Base-by-base conservation (phyloP, 345 rosid genomes). In the Euclidium syriacum region DNA sequence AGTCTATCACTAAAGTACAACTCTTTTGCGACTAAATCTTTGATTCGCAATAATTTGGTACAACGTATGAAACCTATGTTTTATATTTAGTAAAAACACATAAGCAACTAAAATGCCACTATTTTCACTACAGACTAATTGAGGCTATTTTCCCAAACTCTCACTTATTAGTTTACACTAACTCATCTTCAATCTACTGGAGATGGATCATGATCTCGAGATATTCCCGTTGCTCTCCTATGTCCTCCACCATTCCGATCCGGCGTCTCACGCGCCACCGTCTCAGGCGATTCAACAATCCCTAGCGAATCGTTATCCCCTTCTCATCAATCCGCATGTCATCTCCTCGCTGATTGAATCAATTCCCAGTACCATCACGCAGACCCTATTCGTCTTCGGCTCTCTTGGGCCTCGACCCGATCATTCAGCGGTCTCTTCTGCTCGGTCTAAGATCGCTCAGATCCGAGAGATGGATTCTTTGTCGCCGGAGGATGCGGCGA, bases 351-450 rank as follows among this genome's bases (percentile, higher is more conserved):
- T 89, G 24, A 58, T 79, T 15, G 81, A 59, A 5, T 83, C 91
- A n/a, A 47, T 90, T 62, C 80, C 91, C 16, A 66, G 53, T 52
- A 52, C 72, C 47, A 68, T 90, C 52, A 25, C 77, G 14, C 88
- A 81, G 34, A 81, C 83, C 29, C 82, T 76, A 56, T 73, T 71
- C 65, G 78, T 90, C 33, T 80, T 90, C 55, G 69, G 65, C 23
- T 83, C 87, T 12, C 79, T 92, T 0, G 96, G 97, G 0, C 77
- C 87, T 23, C 81, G 88, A 1, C 97, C 96, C 50, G 88, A 84
- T 77, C 83, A 82, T 18, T 75, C 62, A 10, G 41, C 91, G 0
- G 83, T 94, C 10, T 75, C 84, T 58, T 41, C 64, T 0, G 96
- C 99, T 20, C 77, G 77, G 19, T 56, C 75, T 18, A 85, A 74